A percentile compares a stretch with the other conserved stretches of the same genome.
Conservation (phyloP, 208 protist genomes). For the Leishmania aethiopica region DNA sequence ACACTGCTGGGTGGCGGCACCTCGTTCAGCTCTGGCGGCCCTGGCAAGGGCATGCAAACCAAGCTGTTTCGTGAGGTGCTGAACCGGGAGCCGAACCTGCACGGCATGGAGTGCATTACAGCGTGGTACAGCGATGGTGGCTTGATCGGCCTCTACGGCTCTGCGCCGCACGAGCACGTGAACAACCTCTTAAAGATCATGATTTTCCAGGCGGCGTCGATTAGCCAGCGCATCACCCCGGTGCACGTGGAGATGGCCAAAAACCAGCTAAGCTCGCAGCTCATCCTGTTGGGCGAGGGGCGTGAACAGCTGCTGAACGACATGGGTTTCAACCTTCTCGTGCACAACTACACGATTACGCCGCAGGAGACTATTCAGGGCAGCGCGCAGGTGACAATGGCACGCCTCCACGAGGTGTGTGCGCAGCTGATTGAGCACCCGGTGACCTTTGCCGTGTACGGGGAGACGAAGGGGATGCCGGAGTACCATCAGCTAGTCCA, state of each 20-base stretch:
- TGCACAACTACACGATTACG: slow-evolving; percentile 84
- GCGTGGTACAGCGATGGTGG: slow-evolving; percentile 92
- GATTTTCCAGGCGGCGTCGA: slow-evolving; percentile 77
- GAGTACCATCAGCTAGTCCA: slow-evolving; percentile 56
- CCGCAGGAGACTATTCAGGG: slow-evolving; percentile 74
- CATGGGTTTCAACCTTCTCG: slow-evolving; percentile 87
- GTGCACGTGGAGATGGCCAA: slow-evolving; percentile 87
- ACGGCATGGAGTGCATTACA: slow-evolving; percentile 90
- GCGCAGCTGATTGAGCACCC: slow-evolving; percentile 66
- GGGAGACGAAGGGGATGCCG: slow-evolving; percentile 68
- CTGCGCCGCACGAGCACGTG: slow-evolving; percentile 78
- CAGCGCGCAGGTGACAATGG: slow-evolving; percentile 69
- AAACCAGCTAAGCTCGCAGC: slow-evolving; percentile 87
- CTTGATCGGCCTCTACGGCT: slow-evolving; percentile 89
- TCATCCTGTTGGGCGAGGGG: slow-evolving; percentile 84
- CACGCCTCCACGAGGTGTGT: slow-evolving; percentile 65
- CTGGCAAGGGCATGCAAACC: slow-evolving; percentile 94
- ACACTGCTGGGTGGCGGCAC: slow-evolving; percentile 89
- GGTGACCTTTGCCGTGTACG: slow-evolving; percentile 80
- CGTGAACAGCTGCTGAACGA: slow-evolving; percentile 86
- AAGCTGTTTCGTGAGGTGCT: slow-evolving; percentile 92
- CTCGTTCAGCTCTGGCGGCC: slow-evolving; percentile 91
- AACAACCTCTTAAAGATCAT: slow-evolving; percentile 71
- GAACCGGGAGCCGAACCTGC: slow-evolving; percentile 67
- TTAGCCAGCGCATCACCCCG: slow-evolving; percentile 77